Conservation (phyloP, 768 basidiomycete genomes). For the Pleurotus djamor region DNA sequence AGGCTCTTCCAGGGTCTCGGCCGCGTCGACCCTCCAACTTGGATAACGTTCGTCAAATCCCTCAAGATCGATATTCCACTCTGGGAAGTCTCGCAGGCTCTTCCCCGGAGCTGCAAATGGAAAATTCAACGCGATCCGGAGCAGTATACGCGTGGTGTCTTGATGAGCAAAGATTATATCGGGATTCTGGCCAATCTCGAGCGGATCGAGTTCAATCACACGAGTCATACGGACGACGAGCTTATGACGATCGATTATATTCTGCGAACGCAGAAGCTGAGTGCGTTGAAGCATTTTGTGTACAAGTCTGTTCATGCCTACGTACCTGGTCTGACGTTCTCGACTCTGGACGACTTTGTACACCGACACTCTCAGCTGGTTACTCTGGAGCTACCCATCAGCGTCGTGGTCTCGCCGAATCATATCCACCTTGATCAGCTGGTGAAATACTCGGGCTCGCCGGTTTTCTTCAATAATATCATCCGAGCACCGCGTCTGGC, state of each 20-base stretch:
- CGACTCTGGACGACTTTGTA: background rate
- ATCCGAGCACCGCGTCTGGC: too few species aligned
- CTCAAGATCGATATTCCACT: background rate
- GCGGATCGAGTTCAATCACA: background rate
- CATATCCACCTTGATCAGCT: too few species aligned
- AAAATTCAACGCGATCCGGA: background rate
- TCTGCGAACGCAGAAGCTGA: background rate
- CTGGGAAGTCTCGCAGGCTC: background rate
- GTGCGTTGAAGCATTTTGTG: background rate
- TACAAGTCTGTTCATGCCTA: background rate
- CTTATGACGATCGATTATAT: background rate
- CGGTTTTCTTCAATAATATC: too few species aligned
- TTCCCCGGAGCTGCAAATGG: background rate
- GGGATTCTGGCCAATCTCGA: background rate
- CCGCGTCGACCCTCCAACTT: background rate
- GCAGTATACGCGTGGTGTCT: background rate
- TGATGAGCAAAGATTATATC: background rate
- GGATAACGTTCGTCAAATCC: background rate
- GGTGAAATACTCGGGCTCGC: too few species aligned
- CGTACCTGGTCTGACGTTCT: background rate
- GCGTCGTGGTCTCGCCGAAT: too few species aligned
- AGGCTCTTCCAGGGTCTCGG: background rate
- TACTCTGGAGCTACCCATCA: too few species aligned
- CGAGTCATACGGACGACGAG: background rate
- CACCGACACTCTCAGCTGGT: background rate